Conservation (phyloP, 345 rosid species). For the Moringa oleifera region DNA sequence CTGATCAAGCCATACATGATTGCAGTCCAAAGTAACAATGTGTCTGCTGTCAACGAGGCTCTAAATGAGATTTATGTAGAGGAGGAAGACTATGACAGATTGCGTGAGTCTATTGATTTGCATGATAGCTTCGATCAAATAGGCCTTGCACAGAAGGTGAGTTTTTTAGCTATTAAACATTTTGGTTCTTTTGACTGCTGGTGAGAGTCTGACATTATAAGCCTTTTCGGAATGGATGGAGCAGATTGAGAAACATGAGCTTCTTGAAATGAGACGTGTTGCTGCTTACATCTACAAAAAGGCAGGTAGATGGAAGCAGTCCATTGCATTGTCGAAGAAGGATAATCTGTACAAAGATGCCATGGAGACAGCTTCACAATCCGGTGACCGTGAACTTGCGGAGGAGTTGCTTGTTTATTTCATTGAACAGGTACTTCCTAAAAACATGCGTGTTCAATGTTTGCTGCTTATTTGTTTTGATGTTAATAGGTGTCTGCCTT, state of each 20-base stretch:
- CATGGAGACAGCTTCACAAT: slow-evolving; percentile 98
- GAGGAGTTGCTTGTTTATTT: slow-evolving; percentile 94
- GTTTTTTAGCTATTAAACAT: not conserved
- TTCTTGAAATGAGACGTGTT: slow-evolving; percentile 99
- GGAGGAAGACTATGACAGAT: slow-evolving; percentile 92
- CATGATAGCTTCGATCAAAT: slow-evolving; percentile 93
- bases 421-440: slow-evolving; percentile 64
- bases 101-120: slow-evolving; percentile 87
- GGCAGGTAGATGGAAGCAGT: slow-evolving; percentile 98
- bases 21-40: slow-evolving; percentile 93
- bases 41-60: slow-evolving; percentile 93
- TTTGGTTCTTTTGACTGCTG: not conserved
- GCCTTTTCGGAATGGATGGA: slow-evolving; percentile 13
- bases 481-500: not conserved
- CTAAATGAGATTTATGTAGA: slow-evolving; percentile 86
- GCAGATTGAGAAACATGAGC: slow-evolving; percentile 98
- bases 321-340: slow-evolving; percentile 94
- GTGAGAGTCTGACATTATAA: not conserved
- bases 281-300: slow-evolving; percentile 98
- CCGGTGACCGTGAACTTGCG: slow-evolving; percentile 94
- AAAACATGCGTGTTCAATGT: not conserved
- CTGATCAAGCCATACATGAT: slow-evolving; percentile 96
- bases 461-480: not conserved
- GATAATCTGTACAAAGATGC: slow-evolving; percentile 92
- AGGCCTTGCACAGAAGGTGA: slow-evolving; percentile 89